A percentile compares a stretch with the other conserved stretches of the same genome.
Conservation (phyloP, 129 eudicot genomes). For the Arctium minus region DNA sequence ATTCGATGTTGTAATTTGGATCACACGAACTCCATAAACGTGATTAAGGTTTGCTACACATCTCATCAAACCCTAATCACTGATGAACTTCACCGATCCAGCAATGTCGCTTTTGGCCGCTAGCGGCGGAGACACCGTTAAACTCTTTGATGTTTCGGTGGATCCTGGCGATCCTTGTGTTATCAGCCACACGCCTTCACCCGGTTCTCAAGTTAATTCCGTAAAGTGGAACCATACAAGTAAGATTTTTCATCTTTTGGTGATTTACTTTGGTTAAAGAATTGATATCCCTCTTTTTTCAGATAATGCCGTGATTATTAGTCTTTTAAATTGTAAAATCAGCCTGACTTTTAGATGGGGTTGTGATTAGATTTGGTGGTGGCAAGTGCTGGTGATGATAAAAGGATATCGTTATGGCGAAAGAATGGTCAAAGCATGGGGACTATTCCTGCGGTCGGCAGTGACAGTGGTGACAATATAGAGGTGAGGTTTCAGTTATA, state of each 20-base stretch:
- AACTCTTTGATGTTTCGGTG: slow-evolving; percentile 74
- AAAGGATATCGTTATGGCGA: slow-evolving; percentile 69
- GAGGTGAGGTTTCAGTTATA: slow-evolving; percentile 43
- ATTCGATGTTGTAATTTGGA: slow-evolving; percentile 1
- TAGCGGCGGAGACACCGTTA: slow-evolving; percentile 86
- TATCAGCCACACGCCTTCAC: slow-evolving; percentile 73
- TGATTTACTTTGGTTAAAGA: background rate
- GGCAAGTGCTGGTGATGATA: slow-evolving; percentile 92
- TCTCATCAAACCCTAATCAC: slow-evolving; percentile 10
- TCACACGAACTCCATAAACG: background rate
- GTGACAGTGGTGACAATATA: slow-evolving; percentile 54
- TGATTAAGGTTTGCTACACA: background rate
- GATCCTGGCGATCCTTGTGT: slow-evolving; percentile 90
- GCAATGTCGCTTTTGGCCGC: slow-evolving; percentile 72
- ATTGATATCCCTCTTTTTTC: background rate
- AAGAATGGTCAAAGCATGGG: slow-evolving; percentile 84
- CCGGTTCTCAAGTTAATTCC: slow-evolving; percentile 73
- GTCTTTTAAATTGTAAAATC: background rate
- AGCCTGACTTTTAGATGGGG: background rate
- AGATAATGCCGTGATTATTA: background rate
- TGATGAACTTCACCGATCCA: slow-evolving; percentile 59
- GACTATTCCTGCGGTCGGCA: slow-evolving; percentile 60
- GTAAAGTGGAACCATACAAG: slow-evolving; percentile 98
- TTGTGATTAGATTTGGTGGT: slow-evolving; percentile 76
- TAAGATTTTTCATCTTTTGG: slow-evolving; percentile 1